Evolutionary conservation across 2,329 filamentous ascomycete species (phyloP).

Genomic region (Byssochlamys sp.): DNA sequence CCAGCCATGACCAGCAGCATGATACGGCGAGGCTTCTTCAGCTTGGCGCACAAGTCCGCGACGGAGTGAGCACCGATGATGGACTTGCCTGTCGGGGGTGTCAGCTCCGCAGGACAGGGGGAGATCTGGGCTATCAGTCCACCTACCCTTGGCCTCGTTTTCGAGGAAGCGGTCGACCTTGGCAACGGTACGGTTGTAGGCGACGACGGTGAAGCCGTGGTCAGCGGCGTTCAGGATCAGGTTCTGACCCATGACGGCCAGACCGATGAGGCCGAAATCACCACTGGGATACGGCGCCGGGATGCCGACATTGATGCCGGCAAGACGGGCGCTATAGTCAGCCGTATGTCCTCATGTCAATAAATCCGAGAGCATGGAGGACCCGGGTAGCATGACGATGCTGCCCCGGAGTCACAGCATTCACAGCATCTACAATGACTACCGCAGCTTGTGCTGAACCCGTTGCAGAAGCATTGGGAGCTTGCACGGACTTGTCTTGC

Average conservation of each 20-base stretch:
- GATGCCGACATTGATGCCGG: conserved; percentile 62
- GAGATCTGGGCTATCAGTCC: neutral
- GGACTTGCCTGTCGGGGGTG: conserved; percentile 58
- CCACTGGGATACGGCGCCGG: conserved; percentile 52
- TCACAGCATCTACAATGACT: neutral
- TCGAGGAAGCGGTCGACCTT: conserved; percentile 93
- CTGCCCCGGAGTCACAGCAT: neutral
- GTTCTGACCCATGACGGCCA: conserved; percentile 85
- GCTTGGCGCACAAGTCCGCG: conserved; percentile 90
- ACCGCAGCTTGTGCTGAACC: neutral
- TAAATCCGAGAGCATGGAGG: conserved; percentile 4
- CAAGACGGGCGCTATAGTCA: conserved; percentile 61
- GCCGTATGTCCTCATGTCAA: conserved; percentile 28
- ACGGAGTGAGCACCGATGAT: conserved; percentile 87
- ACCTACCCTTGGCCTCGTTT: conserved; percentile 73
- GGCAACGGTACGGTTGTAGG: conserved; percentile 95
- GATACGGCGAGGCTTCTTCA: conserved; percentile 91
- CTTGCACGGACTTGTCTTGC: neutral
- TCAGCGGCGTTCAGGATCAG: conserved; percentile 83
- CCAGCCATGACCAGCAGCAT: conserved; percentile 99
- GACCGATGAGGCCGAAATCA: conserved; percentile 86
- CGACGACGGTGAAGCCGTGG: conserved; percentile 90
- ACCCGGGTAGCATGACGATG: neutral
- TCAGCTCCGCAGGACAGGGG: conserved; percentile 21
- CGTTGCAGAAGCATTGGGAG: neutral